Evolutionary conservation across 2,329 filamentous ascomycete species (phyloP).

Genomic region (Tolypocladium endophyticum): DNA sequence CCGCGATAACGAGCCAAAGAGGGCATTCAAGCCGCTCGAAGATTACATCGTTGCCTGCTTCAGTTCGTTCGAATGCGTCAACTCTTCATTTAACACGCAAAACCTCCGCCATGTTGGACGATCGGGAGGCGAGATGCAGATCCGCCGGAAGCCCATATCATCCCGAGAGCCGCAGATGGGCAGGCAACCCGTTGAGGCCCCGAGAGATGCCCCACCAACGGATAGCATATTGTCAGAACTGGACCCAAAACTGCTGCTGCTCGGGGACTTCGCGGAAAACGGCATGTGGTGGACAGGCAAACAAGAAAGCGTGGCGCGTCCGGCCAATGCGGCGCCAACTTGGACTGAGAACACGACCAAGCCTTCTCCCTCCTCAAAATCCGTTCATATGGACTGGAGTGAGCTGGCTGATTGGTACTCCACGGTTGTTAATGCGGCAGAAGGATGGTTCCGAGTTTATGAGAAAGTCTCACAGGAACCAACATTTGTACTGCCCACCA

Average conservation of each 20-base stretch:
- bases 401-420: conserved; percentile 66
- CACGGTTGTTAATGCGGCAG: conserved; percentile 55
- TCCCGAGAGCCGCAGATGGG: conserved; percentile 8
- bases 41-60: conserved; percentile 66
- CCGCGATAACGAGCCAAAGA: conserved; percentile 31
- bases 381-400: conserved; percentile 65
- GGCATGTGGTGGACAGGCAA: conserved; percentile 72
- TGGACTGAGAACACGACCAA: conserved; percentile 1
- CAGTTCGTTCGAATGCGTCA: conserved; percentile 60
- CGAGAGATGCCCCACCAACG: conserved; percentile 7
- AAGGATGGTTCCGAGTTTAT: conserved; percentile 53
- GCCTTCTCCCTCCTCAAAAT: conserved; percentile 20
- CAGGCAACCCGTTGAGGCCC: conserved; percentile 15
- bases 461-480: conserved; percentile 30
- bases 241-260: conserved; percentile 63
- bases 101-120: conserved; percentile 21
- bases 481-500: conserved; percentile 19
- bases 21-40: conserved; percentile 66
- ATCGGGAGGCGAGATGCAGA: conserved; percentile 10
- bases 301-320: conserved; percentile 23
- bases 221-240: conserved; percentile 34
- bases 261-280: conserved; percentile 72
- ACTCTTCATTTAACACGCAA: conserved; percentile 57
- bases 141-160: conserved; percentile 16
- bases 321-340: background rate